phyloP scores from a whole-genome alignment of 192 early-diverging fungal species.

The Coemansia sp. region DNA sequence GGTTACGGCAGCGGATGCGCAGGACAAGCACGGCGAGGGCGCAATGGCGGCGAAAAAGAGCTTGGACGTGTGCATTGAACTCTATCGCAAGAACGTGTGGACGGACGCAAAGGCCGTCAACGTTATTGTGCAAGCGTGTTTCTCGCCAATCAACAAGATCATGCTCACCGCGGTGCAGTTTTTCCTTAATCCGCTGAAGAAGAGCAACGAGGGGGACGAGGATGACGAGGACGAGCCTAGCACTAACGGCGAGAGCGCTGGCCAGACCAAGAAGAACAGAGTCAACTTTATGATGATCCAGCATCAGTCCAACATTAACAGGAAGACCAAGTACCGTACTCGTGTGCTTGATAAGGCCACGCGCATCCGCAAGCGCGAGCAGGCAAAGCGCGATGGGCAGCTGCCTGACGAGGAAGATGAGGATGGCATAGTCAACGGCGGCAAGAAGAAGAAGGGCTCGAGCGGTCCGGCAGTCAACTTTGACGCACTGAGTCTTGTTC shows the following conservation, averaged over 20 bases:
- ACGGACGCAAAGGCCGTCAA: slow-evolving; percentile 99
- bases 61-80: slow-evolving; percentile 94
- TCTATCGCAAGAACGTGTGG: slow-evolving; percentile 97
- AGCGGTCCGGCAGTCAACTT: slow-evolving; percentile 83
- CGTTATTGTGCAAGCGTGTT: slow-evolving; percentile 95
- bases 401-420: slow-evolving; percentile 23
- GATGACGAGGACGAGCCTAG: slow-evolving; percentile 61
- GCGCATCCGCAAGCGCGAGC: slow-evolving; percentile 23
- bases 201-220: slow-evolving; percentile 61
- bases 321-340: slow-evolving; percentile 81
- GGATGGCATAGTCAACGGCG: slow-evolving; percentile 34
- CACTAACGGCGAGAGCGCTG: slow-evolving; percentile 43
- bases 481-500: slow-evolving; percentile 89
- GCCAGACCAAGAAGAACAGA: slow-evolving; percentile 26
- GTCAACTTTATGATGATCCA: slow-evolving; percentile 74
- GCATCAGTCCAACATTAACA: slow-evolving; percentile 77
- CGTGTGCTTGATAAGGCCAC: slow-evolving; percentile 77
- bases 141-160: slow-evolving; percentile 88
- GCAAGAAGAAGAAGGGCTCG: slow-evolving; percentile 61
- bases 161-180: slow-evolving; percentile 92
- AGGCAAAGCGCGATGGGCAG: slow-evolving; percentile 61
- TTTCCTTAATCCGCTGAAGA: slow-evolving; percentile 77
- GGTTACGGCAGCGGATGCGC: slow-evolving; percentile 69
- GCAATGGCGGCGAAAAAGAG: slow-evolving; percentile 95
- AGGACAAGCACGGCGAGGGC: slow-evolving; percentile 66